phyloP scores from a whole-genome alignment of 2,329 filamentous ascomycete species.

The Knufia fluminis region DNA sequence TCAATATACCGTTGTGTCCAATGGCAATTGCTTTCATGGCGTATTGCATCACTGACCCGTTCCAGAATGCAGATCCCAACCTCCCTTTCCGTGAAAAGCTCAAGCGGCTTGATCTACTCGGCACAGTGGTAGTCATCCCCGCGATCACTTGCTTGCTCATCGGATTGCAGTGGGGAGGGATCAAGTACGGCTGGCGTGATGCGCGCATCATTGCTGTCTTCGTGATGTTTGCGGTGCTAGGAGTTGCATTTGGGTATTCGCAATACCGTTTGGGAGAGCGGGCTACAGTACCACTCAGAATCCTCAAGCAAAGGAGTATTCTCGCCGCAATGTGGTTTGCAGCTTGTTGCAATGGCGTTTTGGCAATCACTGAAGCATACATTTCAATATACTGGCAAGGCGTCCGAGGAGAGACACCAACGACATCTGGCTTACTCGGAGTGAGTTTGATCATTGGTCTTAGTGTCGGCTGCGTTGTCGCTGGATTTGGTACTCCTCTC shows the following conservation, averaged over 20 bases:
- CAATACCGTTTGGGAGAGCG: slow-evolving; percentile 20
- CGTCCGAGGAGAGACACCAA: slow-evolving; percentile 18
- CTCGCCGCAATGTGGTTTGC: slow-evolving; percentile 10
- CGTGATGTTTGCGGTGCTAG: slow-evolving; percentile 10
- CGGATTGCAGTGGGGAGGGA: slow-evolving; percentile 30
- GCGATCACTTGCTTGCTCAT: slow-evolving; percentile 23
- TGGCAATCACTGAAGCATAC: slow-evolving; percentile 20
- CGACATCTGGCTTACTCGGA: slow-evolving; percentile 11
- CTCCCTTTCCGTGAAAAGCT: slow-evolving; percentile 23
- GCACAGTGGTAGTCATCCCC: slow-evolving; percentile 27
- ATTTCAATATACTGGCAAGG: slow-evolving; percentile 31
- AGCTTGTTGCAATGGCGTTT: slow-evolving; percentile 10
- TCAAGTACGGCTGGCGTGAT: slow-evolving; percentile 10
- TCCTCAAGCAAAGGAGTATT: slow-evolving; percentile 15
- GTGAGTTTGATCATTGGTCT: slow-evolving; percentile 13
- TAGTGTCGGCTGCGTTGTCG: slow-evolving; percentile 5
- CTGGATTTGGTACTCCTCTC: slow-evolving; percentile 5
- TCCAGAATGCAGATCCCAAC: slow-evolving; percentile 10
- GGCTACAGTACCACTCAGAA: slow-evolving; percentile 19
- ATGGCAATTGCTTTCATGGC: slow-evolving; percentile 24
- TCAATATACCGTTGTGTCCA: slow-evolving; percentile 37
- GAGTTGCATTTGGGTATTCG: slow-evolving; percentile 11
- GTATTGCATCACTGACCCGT: slow-evolving; percentile 24
- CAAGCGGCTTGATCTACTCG: slow-evolving; percentile 26
- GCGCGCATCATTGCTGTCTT: slow-evolving; percentile 16